phyloP scores from a whole-genome alignment of 495 filamentous ascomycete genomes.

The Neurospora sp. region DNA sequence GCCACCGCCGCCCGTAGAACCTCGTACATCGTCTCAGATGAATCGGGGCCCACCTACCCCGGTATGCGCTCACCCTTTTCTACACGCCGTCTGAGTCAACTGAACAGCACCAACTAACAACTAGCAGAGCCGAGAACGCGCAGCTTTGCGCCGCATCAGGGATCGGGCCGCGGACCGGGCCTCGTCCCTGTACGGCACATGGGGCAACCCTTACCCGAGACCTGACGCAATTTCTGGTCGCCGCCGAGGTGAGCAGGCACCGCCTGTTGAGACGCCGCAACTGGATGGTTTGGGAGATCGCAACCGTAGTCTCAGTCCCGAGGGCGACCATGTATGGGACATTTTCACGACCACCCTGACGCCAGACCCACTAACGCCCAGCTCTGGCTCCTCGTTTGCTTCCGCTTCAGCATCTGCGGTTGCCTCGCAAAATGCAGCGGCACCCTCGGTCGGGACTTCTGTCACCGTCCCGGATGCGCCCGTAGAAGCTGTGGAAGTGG shows the following conservation, averaged over 20 bases:
- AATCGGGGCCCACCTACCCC: background rate
- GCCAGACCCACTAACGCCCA: constrained; percentile 71
- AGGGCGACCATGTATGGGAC: constrained; percentile 63
- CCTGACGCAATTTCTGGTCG: background rate
- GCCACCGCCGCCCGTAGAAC: background rate
- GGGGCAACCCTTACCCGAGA: background rate
- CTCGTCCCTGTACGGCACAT: background rate
- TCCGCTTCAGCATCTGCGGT: constrained; percentile 45
- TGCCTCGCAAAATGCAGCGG: constrained; percentile 23
- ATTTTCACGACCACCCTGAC: constrained; percentile 69
- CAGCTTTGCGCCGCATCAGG: background rate
- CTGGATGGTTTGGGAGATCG: constrained; percentile 76
- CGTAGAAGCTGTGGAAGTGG: constrained; percentile 14
- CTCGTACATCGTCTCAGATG: background rate
- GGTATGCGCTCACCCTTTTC: constrained; percentile 2
- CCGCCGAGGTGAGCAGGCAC: background rate
- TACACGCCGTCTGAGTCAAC: background rate
- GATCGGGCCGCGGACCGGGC: background rate
- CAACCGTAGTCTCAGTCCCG: constrained; percentile 69
- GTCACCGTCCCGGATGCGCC: constrained; percentile 23
- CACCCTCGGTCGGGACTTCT: constrained; percentile 25
- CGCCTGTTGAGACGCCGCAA: background rate
- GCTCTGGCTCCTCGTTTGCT: constrained; percentile 68
- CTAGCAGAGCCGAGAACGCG: background rate
- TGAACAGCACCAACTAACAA: background rate